Evolutionary conservation across 31 red algal genomes (phyloP), one percentile per base, ranked within the genome.

Genomic region (Endocladia muricata): DNA sequence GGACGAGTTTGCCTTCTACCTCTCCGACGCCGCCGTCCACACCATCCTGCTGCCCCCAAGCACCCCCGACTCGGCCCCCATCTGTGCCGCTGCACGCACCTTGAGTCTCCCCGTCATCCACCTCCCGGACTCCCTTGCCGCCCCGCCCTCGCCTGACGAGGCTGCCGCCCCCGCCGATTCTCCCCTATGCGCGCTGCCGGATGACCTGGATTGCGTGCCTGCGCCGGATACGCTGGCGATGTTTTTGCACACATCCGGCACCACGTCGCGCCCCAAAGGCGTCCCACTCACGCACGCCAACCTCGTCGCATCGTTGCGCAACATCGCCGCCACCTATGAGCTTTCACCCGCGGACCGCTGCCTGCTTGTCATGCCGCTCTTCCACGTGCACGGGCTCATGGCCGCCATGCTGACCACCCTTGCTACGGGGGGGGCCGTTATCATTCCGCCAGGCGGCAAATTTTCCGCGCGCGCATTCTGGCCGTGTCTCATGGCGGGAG

Each of bases 331-430:
- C 21, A 90, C 90, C 4, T 93, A 93, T 38, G 80, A 79, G 41
- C 84, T 97, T n/a, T 68, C 77, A 15, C 2, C 61, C 1, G 39
- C 77, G 1, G 94, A 97, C 36, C 70, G 83, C 15, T 74, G 70
- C 29, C 41, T 93, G 22, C 81, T 93, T 2, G 89, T 97, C 9
- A 93, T 97, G 89, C 94, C 94, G 4, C 52, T 97, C 4, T 93
- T 93, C 68, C 94, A 97, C 55, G 89, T 97, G 23, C 89, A 93
- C 42, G 94, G 94, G 7, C 82, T 97, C 41, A 93, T 97, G 84
- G 83, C 84, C 11, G 84, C 73, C 3, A 58, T 70, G 1, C 76
- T 97, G 40, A 84, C 89, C 8, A 88, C 94, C 21, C 81, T 97
- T 15, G 89, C 89, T 19, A 88, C 94, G 22, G 94, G 94, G 8